These are phyloP conservation scores for Endocladia muricata DNA, from an alignment of 31 red algal species.

Conservation along the genomic window DNA sequence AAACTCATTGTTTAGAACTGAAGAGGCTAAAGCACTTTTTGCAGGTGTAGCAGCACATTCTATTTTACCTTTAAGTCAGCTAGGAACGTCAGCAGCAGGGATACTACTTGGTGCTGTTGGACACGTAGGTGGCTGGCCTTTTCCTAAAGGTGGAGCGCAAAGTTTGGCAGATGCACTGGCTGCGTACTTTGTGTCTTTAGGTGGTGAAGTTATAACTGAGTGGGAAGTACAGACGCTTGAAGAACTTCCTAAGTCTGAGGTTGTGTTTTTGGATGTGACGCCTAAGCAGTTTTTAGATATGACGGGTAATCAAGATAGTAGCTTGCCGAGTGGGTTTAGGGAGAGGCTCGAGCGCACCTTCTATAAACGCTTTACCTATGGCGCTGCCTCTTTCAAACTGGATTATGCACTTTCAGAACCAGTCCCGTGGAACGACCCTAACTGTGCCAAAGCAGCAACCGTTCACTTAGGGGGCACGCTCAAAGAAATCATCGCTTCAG, in stretches of 20 bases:
- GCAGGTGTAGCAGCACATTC: neutral
- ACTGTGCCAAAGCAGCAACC: neutral
- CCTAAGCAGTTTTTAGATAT: neutral
- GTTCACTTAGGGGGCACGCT: neutral
- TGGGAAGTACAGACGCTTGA: neutral
- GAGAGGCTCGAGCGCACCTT: neutral
- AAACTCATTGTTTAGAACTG: neutral
- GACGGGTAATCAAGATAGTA: neutral
- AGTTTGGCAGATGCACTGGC: neutral
- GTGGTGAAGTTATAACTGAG: neutral
- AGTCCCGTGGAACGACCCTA: neutral
- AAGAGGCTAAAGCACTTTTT: neutral
- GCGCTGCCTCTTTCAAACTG: neutral
- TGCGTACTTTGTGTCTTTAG: neutral
- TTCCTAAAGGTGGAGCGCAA: neutral
- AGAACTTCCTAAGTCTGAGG: neutral
- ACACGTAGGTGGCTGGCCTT: neutral
- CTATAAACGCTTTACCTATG: neutral
- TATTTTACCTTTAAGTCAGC: neutral
- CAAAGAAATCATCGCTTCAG: neutral
- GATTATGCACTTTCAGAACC: neutral
- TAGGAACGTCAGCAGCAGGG: neutral
- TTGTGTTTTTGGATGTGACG: neutral
- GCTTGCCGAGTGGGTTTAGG: neutral
- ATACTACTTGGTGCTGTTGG: neutral